Conservation (phyloP, 139 green algal genomes). For the Yamagishiella unicocca region DNA sequence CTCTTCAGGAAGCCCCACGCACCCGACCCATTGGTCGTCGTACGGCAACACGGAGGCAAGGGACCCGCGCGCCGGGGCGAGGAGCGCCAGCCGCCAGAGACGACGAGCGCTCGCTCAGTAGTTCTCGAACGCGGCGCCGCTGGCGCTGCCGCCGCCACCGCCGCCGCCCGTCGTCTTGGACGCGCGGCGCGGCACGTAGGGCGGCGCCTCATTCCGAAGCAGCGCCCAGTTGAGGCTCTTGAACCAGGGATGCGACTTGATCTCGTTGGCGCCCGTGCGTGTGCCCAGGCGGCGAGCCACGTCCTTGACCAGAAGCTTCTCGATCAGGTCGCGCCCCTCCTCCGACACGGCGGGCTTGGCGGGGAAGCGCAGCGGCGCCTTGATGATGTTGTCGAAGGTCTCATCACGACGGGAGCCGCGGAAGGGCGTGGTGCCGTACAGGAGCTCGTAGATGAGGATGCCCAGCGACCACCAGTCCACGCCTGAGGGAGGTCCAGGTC, state of each 20-base stretch:
- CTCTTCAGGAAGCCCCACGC: no score
- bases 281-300: conserved; percentile 75
- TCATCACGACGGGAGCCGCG: conserved; percentile 80
- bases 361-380: conserved; percentile 88
- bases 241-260: conserved; percentile 76
- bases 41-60: no score
- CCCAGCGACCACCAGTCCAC: conserved; percentile 95
- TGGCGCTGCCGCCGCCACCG: background rate
- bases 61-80: no score
- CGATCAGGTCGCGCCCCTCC: conserved; percentile 42
- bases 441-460: conserved; percentile 97
- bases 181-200: conserved; percentile 64
- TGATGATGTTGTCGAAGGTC: conserved; percentile 97
- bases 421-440: conserved; percentile 94
- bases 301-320: conserved; percentile 86
- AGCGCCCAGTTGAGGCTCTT: conserved; percentile 89
- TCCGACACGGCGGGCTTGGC: conserved; percentile 64
- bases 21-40: no score
- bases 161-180: conserved; percentile 1
- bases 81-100: no score
- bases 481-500: no score
- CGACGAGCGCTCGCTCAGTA: conserved; percentile 42
- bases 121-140: conserved; percentile 49
- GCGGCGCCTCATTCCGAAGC: conserved; percentile 77
- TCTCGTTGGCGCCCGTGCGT: conserved; percentile 89